These are phyloP conservation scores for Cryptosporidium ubiquitum DNA, from an alignment of 169 alveolate genomes.

Conservation along the genomic window DNA sequence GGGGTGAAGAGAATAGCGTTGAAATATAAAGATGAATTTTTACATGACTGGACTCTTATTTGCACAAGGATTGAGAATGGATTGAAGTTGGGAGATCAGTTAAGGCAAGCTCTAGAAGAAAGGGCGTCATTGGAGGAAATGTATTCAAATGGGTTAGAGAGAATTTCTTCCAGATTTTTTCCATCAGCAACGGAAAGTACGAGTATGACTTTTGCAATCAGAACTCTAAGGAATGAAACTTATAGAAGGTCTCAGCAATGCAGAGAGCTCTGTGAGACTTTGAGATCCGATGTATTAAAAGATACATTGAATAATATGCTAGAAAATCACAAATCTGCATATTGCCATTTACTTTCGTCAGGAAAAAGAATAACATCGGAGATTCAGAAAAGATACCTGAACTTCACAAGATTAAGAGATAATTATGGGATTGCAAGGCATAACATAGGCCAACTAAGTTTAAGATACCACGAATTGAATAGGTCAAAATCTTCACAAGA, in stretches of 20 bases:
- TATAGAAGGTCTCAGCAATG: conserved; percentile 64
- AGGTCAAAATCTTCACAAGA: conserved; percentile 1
- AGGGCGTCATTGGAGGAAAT: conserved; percentile 56
- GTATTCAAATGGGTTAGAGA: conserved; percentile 59
- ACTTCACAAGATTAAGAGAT: conserved; percentile 45
- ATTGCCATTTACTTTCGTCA: conserved; percentile 15
- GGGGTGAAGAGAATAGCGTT: neutral
- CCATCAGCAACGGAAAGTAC: conserved; percentile 72
- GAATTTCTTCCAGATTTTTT: conserved; percentile 49
- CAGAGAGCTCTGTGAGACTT: conserved; percentile 56
- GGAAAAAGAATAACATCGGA: conserved; percentile 41
- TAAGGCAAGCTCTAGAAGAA: conserved; percentile 43
- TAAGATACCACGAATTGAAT: conserved; percentile 36
- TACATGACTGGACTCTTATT: conserved; percentile 68
- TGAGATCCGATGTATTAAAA: conserved; percentile 41
- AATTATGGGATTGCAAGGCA: conserved; percentile 64
- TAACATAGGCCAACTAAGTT: conserved; percentile 42
- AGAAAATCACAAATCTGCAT: conserved; percentile 49
- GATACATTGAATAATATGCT: conserved; percentile 51
- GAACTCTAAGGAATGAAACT: conserved; percentile 56
- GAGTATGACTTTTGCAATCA: conserved; percentile 44
- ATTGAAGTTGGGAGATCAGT: conserved; percentile 34
- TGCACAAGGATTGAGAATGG: conserved; percentile 71
- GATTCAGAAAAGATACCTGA: conserved; percentile 20
- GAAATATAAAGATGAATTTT: conserved; percentile 27